Conservation (phyloP, 2,329 filamentous ascomycete species). For the Talaromyces pinophilus region DNA sequence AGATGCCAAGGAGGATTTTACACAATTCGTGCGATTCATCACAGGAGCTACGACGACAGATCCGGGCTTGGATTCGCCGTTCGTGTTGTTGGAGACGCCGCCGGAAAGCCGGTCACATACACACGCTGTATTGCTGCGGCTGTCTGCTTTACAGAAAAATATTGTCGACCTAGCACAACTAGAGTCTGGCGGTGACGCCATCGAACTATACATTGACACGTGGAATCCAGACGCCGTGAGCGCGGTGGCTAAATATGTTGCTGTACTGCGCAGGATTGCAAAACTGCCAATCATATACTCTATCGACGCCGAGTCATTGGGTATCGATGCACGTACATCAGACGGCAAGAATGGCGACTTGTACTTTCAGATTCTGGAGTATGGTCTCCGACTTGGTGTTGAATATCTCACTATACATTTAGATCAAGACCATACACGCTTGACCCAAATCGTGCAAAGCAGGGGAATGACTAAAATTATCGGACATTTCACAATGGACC, state of each 20-base stretch:
- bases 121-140: slow-evolving; percentile 43
- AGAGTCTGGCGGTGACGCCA: slow-evolving; percentile 61
- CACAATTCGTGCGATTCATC: slow-evolving; percentile 60
- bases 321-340: slow-evolving; percentile 22
- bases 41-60: slow-evolving; percentile 56
- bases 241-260: slow-evolving; percentile 57
- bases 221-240: slow-evolving; percentile 56
- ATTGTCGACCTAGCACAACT: slow-evolving; percentile 52
- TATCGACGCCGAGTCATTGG: slow-evolving; percentile 45
- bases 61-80: slow-evolving; percentile 60
- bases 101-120: slow-evolving; percentile 58
- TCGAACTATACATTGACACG: slow-evolving; percentile 62
- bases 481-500: slow-evolving; percentile 39
- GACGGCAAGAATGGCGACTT: slow-evolving; percentile 24
- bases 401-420: slow-evolving; percentile 45
- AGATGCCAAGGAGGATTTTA: slow-evolving; percentile 62
- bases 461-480: slow-evolving; percentile 46
- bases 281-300: slow-evolving; percentile 60
- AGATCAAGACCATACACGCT: slow-evolving; percentile 32
- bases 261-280: slow-evolving; percentile 58
- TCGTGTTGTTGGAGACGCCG: slow-evolving; percentile 60
- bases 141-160: slow-evolving; percentile 38
- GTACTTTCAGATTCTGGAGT: slow-evolving; percentile 42
- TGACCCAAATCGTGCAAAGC: slow-evolving; percentile 34
- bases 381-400: slow-evolving; percentile 44